These are phyloP conservation scores for Dendrocalamus latiflorus DNA, from an alignment of 202 grass and related monocot genomes.

Conservation along the genomic window DNA sequence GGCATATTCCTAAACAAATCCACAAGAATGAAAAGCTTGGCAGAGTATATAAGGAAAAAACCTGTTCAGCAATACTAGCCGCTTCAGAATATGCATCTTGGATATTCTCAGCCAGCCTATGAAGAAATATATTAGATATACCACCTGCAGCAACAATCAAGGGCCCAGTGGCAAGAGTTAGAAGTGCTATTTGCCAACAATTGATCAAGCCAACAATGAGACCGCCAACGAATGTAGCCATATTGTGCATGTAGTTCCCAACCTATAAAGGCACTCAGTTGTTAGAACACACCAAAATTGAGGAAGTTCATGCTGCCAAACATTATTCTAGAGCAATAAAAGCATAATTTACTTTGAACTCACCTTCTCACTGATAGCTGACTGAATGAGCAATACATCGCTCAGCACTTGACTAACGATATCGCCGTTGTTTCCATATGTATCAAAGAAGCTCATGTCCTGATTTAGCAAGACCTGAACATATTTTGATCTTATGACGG, in stretches of 20 bases:
- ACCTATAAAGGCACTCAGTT: conserved; percentile 46
- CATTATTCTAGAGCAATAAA: not conserved
- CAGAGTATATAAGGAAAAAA: conserved; percentile 24
- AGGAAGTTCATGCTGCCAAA: not conserved
- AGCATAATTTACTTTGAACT: conserved; percentile 12
- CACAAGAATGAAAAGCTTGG: not conserved
- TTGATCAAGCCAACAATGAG: conserved; percentile 89
- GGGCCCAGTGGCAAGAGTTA: conserved; percentile 91
- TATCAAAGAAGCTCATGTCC: conserved; percentile 99
- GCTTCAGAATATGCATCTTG: conserved; percentile 99
- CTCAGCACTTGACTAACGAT: conserved; percentile 99
- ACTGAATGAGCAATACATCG: conserved; percentile 96
- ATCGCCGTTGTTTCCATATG: conserved; percentile 97
- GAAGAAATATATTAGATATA: conserved; percentile 99
- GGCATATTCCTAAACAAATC: not conserved
- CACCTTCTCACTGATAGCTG: conserved; percentile 97
- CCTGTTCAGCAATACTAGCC: conserved; percentile 99
- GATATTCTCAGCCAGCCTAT: conserved; percentile 97
- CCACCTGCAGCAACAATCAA: conserved; percentile 98
- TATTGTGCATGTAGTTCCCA: conserved; percentile 98
- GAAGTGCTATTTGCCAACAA: conserved; percentile 97
- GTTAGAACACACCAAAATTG: conserved; percentile 28
- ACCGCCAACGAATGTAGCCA: conserved; percentile 93
- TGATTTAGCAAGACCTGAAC: conserved; percentile 96
- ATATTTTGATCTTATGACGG: conserved; percentile 97